phyloP scores from a whole-genome alignment of 2,329 filamentous ascomycete species.

The Trichoderma sp. region DNA sequence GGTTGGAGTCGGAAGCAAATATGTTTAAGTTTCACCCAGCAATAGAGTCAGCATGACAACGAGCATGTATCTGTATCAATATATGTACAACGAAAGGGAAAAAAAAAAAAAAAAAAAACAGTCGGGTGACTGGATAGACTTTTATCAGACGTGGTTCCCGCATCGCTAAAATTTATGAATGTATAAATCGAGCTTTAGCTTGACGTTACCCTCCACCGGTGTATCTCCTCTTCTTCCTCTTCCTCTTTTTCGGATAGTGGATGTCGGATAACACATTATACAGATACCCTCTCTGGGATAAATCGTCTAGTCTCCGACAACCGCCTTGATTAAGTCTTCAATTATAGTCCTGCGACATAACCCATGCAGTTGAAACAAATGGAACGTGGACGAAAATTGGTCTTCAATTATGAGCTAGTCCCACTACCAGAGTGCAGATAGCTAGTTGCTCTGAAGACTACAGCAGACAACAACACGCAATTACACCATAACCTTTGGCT shows the following conservation, averaged over 20 bases:
- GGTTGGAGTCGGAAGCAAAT: background rate
- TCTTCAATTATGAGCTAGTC: slow-evolving; percentile 16
- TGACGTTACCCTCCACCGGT: background rate
- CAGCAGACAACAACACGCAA: background rate
- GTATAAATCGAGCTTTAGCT: background rate
- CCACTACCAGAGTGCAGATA: slow-evolving; percentile 26
- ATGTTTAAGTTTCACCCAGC: background rate
- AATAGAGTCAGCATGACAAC: slow-evolving; percentile 12
- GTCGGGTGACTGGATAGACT: slow-evolving; percentile 11
- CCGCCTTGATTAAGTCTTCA: background rate
- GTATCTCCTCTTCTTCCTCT: background rate
- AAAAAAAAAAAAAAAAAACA: slow-evolving; percentile 29
- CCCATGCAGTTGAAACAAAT: slow-evolving; percentile 13
- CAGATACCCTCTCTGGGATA: background rate
- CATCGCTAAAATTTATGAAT: background rate
- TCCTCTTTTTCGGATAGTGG: background rate
- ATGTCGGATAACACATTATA: slow-evolving; percentile 1
- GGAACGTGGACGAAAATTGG: slow-evolving; percentile 10
- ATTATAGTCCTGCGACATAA: background rate
- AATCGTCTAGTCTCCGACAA: background rate
- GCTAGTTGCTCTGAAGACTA: slow-evolving; percentile 6
- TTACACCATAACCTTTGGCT: slow-evolving; percentile 49
- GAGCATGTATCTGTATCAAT: slow-evolving; percentile 34
- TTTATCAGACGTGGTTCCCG: background rate
- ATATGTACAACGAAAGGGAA: slow-evolving; percentile 42